Evolutionary conservation across 2,329 filamentous ascomycete species (phyloP).

Genomic region (Cladosporium sp.): DNA sequence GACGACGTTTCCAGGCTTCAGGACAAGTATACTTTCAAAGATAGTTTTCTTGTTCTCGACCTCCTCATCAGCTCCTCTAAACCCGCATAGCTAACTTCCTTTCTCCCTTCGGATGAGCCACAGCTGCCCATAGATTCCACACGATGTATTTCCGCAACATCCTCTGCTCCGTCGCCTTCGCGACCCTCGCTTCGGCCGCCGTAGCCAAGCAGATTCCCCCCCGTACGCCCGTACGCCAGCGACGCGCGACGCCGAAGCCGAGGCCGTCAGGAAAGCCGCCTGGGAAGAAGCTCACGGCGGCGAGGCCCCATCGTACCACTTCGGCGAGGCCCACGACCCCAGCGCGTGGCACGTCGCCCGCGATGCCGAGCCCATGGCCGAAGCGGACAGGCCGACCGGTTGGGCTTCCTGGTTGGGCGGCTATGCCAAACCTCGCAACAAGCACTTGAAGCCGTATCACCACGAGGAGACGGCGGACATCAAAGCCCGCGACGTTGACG

Average conservation of each 20-base stretch:
- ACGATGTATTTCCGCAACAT: constrained; percentile 12
- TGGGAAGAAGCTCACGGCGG: constrained; percentile 17
- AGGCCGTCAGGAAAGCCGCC: constrained; percentile 4
- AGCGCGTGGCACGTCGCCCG: constrained; percentile 9
- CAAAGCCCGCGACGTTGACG: constrained; percentile 4
- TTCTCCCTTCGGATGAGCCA: background rate
- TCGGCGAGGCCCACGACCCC: constrained; percentile 11
- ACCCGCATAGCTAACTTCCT: background rate
- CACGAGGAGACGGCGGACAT: background rate
- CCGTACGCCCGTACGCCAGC: constrained; percentile 6
- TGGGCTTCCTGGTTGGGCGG: background rate
- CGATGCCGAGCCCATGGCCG: background rate
- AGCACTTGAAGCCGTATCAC: background rate
- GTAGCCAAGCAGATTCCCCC: constrained; percentile 12
- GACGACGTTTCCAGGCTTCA: background rate
- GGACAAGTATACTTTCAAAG: background rate
- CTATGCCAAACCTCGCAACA: background rate
- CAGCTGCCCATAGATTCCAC: background rate
- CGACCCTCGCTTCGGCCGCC: constrained; percentile 12
- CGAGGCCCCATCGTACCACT: constrained; percentile 11
- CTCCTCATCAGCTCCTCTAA: background rate
- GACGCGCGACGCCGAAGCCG: constrained; percentile 12
- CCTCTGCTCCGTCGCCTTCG: constrained; percentile 6
- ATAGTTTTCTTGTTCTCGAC: constrained; percentile 6
- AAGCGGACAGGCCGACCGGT: too few species aligned